These are phyloP conservation scores for Picocystis sp. DNA, from an alignment of 163 green algal species.

Conservation along the genomic window DNA sequence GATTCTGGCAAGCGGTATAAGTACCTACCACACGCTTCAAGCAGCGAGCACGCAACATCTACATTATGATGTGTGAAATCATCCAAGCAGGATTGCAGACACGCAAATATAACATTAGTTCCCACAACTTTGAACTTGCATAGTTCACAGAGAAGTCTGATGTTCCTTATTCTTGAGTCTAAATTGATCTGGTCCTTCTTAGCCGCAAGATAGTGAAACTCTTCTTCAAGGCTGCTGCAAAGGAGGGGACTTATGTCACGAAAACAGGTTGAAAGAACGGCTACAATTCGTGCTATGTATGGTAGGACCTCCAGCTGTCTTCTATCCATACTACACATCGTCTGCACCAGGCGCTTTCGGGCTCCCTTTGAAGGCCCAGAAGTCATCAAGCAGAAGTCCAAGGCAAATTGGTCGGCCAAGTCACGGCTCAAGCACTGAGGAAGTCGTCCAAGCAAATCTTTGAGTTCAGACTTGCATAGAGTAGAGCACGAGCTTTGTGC, in stretches of 20 bases:
- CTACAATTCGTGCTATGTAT: conserved; percentile 24
- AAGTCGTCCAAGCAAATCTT: conserved; percentile 12
- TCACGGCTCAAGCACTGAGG: conserved; percentile 16
- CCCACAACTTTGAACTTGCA: conserved; percentile 67
- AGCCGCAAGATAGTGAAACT: conserved; percentile 22
- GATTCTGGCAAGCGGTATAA: conserved; percentile 56
- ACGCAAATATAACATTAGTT: conserved; percentile 32
- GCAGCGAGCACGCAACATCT: conserved; percentile 57
- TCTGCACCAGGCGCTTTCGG: conserved; percentile 16
- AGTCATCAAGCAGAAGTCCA: conserved; percentile 31
- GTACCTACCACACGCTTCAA: conserved; percentile 71
- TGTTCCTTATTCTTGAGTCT: conserved; percentile 54
- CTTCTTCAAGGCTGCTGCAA: conserved; percentile 41
- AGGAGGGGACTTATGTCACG: conserved; percentile 20
- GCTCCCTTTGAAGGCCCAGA: conserved; percentile 12
- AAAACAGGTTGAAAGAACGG: conserved; percentile 18
- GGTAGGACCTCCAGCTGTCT: conserved; percentile 23
- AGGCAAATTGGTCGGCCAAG: conserved; percentile 17
- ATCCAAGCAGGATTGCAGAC: conserved; percentile 42
- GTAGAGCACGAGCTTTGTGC: conserved; percentile 8
- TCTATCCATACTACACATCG: conserved; percentile 16
- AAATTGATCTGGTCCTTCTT: conserved; percentile 44
- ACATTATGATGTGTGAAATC: conserved; percentile 69
- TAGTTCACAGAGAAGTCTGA: conserved; percentile 66
- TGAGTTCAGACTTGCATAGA: background rate